Conservation (phyloP, 495 filamentous ascomycete genomes). For the Trichoderma virens region DNA sequence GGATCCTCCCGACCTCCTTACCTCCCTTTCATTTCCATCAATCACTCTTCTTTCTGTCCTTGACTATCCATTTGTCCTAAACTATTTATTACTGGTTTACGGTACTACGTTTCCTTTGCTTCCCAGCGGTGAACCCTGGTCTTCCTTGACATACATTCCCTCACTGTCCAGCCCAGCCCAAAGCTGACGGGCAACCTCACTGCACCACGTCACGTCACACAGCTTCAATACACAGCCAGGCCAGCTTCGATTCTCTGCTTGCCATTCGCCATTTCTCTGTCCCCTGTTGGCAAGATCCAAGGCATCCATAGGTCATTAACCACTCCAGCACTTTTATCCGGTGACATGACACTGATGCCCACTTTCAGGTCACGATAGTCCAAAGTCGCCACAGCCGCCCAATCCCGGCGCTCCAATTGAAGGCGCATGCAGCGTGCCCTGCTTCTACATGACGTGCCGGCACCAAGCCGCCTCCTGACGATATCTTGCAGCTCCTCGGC, state of each 20-base stretch:
- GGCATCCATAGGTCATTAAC: not conserved
- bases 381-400: not conserved
- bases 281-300: not conserved
- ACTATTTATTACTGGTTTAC: not conserved
- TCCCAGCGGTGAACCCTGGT: not conserved
- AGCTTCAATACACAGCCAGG: no score
- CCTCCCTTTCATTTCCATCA: not conserved
- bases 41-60: not conserved
- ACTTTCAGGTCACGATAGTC: not conserved
- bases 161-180: not conserved
- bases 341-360: not conserved
- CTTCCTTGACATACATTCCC: not conserved
- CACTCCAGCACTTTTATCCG: not conserved
- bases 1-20: no score
- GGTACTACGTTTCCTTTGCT: not conserved
- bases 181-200: not conserved
- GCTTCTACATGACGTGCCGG: not conserved
- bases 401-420: not conserved
- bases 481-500: not conserved
- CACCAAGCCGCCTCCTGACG: slow-evolving; percentile 2
- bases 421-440: not conserved
- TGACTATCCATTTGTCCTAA: no score
- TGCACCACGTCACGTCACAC: not conserved
- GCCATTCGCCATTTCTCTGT: not conserved
- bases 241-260: not conserved